Evolutionary conservation across 2,329 filamentous ascomycete species (phyloP), one percentile per base, ranked within the genome.

Genomic region (Colletotrichum sp.): DNA sequence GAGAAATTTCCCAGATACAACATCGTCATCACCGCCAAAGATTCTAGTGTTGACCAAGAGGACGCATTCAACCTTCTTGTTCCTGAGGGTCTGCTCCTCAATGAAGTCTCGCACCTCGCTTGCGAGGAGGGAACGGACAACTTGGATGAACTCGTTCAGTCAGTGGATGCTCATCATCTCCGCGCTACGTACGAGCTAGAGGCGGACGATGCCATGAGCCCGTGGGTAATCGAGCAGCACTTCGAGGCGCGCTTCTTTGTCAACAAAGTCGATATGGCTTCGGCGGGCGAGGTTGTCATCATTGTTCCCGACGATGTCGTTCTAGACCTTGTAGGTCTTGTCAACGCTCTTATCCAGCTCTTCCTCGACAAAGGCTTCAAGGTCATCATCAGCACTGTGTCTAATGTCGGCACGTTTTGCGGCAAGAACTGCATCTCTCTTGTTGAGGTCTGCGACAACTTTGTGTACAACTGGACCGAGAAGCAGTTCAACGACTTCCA

Each of bases 381-480:
- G 2, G 55, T 76, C 12, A 77, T 28, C 39, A 21, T 28, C 9
- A 62, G 59, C 21, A 52, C 34, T 18, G 8, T 72, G 28, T 44
- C 63, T 10, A 49, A 28, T n/a, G 44, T 36, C 4, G 71, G 78
- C 6, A 32, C 84, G 9, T 72, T 79, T 9, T 77, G 2, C 36
- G 36, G 78, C 36, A 81, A 80, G 21, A 76, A 86, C 4, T 84
- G 87, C 28, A 82, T 92, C 8, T 89, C 89, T 2, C 83, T 91
- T 1, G 80, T 89, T 2, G 90, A 91, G 62, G 80, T 87, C 4
- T 78, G 79, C 6, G 30, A 72, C 2, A 76, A 82, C 8, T 68
- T 83, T 3, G 71, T 90, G 32, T 88, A 86, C 76, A 72, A 81
- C 39, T 88, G 89, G 83, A 79, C 78, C 3, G 79, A 85, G 12